These are phyloP conservation scores for Lablab purpureus DNA, from an alignment of 306 rosid species.

Conservation along the genomic window DNA sequence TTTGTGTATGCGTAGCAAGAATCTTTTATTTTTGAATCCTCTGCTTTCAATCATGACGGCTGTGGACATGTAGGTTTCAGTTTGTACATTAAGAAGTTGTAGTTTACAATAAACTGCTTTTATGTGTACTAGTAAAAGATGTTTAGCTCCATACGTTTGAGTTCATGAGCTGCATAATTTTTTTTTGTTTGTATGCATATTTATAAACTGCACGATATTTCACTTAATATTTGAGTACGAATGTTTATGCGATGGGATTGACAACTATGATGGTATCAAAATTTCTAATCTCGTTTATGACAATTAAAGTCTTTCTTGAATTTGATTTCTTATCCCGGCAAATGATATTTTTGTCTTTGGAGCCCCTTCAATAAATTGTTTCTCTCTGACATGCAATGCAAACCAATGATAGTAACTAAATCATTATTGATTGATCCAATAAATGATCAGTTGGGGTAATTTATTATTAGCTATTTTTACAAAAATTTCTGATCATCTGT, in stretches of 20 bases:
- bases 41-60: background rate
- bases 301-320: background rate
- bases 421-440: background rate
- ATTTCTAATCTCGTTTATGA: background rate
- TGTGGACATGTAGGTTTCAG: background rate
- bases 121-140: background rate
- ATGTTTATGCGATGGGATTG: background rate
- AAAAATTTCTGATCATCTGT: constrained; percentile 32
- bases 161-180: background rate
- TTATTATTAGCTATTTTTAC: constrained; percentile 11
- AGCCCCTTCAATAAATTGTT: background rate
- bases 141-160: too few relatives aligned
- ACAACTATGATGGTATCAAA: background rate
- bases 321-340: background rate
- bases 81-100: background rate
- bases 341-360: background rate
- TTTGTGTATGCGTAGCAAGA: background rate
- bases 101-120: constrained; percentile 6
- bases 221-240: background rate
- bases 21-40: background rate
- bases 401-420: background rate
- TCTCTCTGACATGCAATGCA: constrained; percentile 1
- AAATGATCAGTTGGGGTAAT: constrained; percentile 6
- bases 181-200: background rate
- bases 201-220: constrained; percentile 10